Percentiles rank a stretch among this genome's conserved stretches.
Evolutionary conservation across 495 filamentous ascomycete species (phyloP).

Genomic region (Rostrohypoxylon terebratum): DNA sequence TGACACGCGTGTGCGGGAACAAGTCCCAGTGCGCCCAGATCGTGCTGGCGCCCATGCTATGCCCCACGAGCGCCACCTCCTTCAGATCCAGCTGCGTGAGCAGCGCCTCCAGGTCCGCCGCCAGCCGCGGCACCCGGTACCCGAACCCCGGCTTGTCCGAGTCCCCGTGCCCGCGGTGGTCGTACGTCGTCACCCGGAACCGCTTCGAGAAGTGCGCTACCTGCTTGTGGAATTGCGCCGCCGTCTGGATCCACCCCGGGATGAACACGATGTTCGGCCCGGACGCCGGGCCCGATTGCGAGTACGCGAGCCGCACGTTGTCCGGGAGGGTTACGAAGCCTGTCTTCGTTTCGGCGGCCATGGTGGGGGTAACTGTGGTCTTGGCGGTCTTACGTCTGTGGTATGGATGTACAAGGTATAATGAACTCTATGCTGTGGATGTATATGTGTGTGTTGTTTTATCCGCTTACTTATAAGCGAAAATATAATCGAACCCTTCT

Average conservation of each 20-base stretch:
- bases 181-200: conserved; percentile 40
- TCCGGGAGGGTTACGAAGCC: conserved; percentile 32
- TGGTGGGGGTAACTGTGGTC: background rate
- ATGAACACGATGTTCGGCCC: conserved; percentile 41
- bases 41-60: conserved; percentile 37
- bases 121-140: conserved; percentile 36
- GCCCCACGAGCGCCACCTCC: conserved; percentile 26
- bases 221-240: conserved; percentile 39
- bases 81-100: conserved; percentile 34
- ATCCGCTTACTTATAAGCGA: background rate
- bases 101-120: conserved; percentile 33
- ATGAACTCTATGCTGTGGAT: background rate
- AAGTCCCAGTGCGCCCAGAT: conserved; percentile 44
- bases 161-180: conserved; percentile 45
- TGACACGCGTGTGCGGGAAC: conserved; percentile 30
- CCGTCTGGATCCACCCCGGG: conserved; percentile 42
- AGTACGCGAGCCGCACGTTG: conserved; percentile 39
- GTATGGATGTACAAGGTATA: background rate
- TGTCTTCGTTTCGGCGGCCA: conserved; percentile 16
- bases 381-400: background rate
- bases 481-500: background rate
- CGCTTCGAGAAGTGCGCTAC: conserved; percentile 29
- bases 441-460: background rate
- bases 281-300: conserved; percentile 22
- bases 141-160: conserved; percentile 43